A percentile compares a stretch with the other conserved stretches of the same genome.
Conservation (phyloP, 768 basidiomycete genomes). For the Trametes gibbosa region DNA sequence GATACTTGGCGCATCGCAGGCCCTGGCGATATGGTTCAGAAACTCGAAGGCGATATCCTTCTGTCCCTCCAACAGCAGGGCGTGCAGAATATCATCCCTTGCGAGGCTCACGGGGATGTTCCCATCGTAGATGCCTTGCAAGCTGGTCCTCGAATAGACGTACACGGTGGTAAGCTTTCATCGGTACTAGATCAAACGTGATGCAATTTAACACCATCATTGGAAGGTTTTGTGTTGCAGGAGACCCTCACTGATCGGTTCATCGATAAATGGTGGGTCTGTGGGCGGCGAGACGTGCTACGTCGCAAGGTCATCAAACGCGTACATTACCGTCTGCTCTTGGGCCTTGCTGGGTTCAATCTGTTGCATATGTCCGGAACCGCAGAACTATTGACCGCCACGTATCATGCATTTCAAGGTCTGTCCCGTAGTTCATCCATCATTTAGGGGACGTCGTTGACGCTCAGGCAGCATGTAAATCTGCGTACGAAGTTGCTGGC, state of each 20-base stretch:
- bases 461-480: background rate
- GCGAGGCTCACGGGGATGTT: background rate
- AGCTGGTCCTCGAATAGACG: too few species aligned
- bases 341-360: background rate
- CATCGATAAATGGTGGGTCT: background rate
- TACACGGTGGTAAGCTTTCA: too few species aligned
- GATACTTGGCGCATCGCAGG: constrained; percentile 9
- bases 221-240: background rate
- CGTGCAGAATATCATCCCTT: background rate
- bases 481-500: background rate
- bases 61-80: background rate
- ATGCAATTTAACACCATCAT: background rate
- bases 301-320: background rate
- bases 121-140: background rate
- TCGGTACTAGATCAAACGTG: too few species aligned
- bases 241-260: background rate
- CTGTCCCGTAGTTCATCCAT: background rate
- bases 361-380: constrained; percentile 1
- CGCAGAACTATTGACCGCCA: background rate
- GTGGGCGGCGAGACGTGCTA: background rate
- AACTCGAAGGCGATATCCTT: constrained; percentile 1
- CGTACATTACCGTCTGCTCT: constrained; percentile 4
- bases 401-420: background rate
- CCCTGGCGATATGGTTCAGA: background rate
- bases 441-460: background rate